Percentiles rank a stretch among this genome's conserved stretches.
Conservation (phyloP, 352 stramenopile species). For the Phytophthora hibernalis region DNA sequence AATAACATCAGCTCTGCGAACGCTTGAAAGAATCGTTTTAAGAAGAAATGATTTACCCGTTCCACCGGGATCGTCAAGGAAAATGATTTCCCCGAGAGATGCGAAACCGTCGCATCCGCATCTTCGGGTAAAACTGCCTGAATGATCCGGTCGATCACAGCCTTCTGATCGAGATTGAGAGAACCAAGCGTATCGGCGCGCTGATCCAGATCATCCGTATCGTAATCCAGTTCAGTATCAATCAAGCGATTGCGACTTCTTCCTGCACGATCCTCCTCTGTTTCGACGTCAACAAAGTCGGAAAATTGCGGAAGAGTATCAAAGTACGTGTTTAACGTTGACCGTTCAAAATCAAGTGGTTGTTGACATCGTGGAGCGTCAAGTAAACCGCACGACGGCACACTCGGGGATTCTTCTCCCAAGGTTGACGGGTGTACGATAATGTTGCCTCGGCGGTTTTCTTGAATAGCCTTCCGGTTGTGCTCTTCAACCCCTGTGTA, state of each 20-base stretch:
- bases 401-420: no score
- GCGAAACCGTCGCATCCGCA: not conserved
- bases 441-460: no score
- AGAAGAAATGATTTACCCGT: conserved; percentile 9
- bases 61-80: not conserved
- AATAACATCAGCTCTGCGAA: not conserved
- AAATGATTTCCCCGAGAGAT: not conserved
- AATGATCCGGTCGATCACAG: not conserved
- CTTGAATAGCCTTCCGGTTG: no score
- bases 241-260: not conserved
- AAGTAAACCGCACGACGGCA: not conserved
- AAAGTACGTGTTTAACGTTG: not conserved
- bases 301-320: not conserved
- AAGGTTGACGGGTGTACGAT: no score
- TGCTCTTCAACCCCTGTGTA: no score
- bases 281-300: not conserved
- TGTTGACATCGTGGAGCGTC: not conserved
- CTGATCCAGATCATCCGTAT: not conserved
- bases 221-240: not conserved
- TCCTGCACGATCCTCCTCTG: not conserved
- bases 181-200: not conserved
- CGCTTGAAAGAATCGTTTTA: conserved; percentile 4
- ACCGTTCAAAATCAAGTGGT: not conserved
- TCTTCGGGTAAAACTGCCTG: not conserved
- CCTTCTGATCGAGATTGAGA: not conserved